Evolutionary conservation across 768 basidiomycete species (phyloP).

Genomic region (Suillus paluster): DNA sequence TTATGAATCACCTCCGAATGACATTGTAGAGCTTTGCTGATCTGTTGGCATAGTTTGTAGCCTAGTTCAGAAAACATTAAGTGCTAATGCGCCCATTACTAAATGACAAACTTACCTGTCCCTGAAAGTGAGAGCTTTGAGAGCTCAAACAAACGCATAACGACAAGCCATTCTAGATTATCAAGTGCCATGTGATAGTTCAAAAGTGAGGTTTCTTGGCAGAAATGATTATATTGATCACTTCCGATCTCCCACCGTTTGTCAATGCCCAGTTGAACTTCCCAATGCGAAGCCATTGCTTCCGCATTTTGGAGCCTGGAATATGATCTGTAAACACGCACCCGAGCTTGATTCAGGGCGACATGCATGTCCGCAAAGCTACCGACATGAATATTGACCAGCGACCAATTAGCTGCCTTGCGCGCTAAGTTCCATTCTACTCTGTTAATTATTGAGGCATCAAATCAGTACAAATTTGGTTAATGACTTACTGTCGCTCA

Average conservation of each 20-base stretch:
- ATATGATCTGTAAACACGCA: slow-evolving; percentile 1
- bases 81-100: background rate
- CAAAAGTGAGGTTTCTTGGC: background rate
- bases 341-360: background rate
- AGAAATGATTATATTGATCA: background rate
- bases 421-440: background rate
- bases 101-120: background rate
- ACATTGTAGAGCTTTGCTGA: slow-evolving; percentile 31
- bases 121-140: too few relatives aligned
- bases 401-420: background rate
- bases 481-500: background rate
- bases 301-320: slow-evolving; percentile 6
- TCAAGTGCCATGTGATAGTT: background rate
- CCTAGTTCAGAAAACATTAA: slow-evolving; percentile 20
- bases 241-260: slow-evolving; percentile 10
- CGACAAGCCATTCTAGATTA: too few relatives aligned
- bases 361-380: background rate
- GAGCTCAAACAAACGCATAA: too few relatives aligned
- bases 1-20: slow-evolving; percentile 30
- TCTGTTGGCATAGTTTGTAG: slow-evolving; percentile 36
- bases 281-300: background rate
- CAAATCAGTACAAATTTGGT: background rate
- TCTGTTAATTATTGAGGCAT: background rate
- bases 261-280: slow-evolving; percentile 2
- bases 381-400: background rate